Evolutionary conservation across 139 green algal species (phyloP).

Genomic region (Coelastrella sp.): DNA sequence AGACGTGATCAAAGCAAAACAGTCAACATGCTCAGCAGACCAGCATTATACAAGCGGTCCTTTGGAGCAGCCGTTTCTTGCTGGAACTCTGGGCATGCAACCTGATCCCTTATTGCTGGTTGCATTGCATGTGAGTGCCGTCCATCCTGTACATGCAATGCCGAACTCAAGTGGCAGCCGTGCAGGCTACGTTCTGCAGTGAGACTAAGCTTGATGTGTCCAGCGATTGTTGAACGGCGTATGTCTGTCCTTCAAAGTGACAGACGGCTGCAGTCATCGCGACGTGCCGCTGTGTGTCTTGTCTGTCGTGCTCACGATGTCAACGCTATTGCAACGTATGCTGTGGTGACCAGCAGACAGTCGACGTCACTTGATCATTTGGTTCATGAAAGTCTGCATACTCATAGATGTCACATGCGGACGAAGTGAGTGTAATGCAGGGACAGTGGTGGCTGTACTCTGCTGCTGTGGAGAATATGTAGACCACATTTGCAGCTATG

Average conservation of each 20-base stretch:
- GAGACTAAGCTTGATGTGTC: background rate
- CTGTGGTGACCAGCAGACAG: no score
- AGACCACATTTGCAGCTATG: no score
- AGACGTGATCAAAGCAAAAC: background rate
- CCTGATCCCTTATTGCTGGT: conserved; percentile 21
- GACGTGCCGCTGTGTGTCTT: background rate
- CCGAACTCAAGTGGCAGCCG: background rate
- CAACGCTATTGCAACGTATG: background rate
- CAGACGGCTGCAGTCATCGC: no score
- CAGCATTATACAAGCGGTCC: background rate
- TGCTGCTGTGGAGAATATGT: no score
- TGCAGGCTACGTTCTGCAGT: background rate
- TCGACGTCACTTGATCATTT: no score
- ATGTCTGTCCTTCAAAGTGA: no score
- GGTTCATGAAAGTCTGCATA: no score
- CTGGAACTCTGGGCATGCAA: background rate
- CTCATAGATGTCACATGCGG: no score
- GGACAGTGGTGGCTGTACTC: no score
- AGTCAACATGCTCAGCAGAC: background rate
- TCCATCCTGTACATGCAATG: background rate
- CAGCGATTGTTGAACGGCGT: no score
- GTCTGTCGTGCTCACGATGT: background rate
- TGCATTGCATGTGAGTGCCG: conserved; percentile 13
- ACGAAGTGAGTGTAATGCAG: no score
- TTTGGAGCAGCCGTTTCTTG: background rate